Percentiles rank a stretch among this genome's conserved stretches.
phyloP scores from a whole-genome alignment of 768 basidiomycete genomes.

The Lactarius akahatsu region DNA sequence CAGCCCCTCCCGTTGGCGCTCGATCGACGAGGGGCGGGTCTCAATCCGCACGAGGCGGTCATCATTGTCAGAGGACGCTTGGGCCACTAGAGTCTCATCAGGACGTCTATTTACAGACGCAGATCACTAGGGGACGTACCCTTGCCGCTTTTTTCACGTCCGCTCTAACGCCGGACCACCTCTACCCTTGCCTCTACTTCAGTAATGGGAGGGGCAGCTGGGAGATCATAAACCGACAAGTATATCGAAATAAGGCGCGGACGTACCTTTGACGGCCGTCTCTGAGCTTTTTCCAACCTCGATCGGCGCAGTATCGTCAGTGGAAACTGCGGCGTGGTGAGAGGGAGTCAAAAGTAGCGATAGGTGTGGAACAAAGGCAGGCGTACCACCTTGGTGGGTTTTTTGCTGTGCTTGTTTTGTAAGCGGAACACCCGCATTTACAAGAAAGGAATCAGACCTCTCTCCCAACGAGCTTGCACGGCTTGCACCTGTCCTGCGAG shows the following conservation, averaged over 20 bases:
- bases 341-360: neutral
- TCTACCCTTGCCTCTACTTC: neutral
- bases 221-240: neutral
- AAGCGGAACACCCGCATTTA: neutral
- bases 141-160: no score
- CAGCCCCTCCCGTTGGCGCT: no score
- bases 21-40: no score
- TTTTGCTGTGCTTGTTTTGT: neutral
- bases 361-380: neutral
- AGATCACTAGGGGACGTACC: no score
- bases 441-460: neutral
- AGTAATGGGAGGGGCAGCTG: neutral
- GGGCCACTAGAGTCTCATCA: no score
- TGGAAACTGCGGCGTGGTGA: neutral
- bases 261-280: neutral
- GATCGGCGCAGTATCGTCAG: neutral
- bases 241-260: neutral
- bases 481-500: neutral
- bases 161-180: no score
- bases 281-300: neutral
- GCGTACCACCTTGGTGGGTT: neutral
- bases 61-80: no score
- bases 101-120: no score
- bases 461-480: neutral
- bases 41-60: no score